Evolutionary conservation across 2,329 filamentous ascomycete genomes (phyloP).

Genomic region (Pyricularia grisea): DNA sequence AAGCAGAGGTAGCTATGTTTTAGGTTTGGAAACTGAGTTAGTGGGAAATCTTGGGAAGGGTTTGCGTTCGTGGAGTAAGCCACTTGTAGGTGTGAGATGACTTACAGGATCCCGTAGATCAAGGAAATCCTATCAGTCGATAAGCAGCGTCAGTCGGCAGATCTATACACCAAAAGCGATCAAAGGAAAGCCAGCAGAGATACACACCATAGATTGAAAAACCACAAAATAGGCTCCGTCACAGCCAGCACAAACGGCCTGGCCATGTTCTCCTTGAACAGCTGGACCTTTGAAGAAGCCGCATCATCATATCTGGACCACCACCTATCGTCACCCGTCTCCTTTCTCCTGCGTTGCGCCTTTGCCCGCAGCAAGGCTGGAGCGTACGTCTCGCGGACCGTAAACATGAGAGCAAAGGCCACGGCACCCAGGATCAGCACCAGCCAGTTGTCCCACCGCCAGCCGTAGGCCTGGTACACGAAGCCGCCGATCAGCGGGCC

Average conservation of each 20-base stretch:
- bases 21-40: not conserved
- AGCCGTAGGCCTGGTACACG: constrained; percentile 66
- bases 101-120: constrained; percentile 67
- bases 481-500: constrained; percentile 76
- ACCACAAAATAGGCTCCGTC: constrained; percentile 73
- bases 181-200: not conserved
- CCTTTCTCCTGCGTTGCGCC: constrained; percentile 53
- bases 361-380: constrained; percentile 61
- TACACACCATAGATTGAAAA: constrained; percentile 56
- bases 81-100: not conserved
- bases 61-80: not conserved
- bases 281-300: constrained; percentile 48
- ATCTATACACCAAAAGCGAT: not conserved
- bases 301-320: constrained; percentile 74
- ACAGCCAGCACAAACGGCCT: constrained; percentile 69
- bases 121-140: constrained; percentile 56
- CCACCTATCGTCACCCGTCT: constrained; percentile 61
- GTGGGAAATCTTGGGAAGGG: not conserved
- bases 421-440: constrained; percentile 61
- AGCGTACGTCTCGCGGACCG: constrained; percentile 67
- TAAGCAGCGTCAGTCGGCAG: not conserved
- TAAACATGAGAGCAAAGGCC: constrained; percentile 47
- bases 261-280: constrained; percentile 67
- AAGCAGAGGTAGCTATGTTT: constrained; percentile 76
- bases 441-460: constrained; percentile 84